Evolutionary conservation across 345 rosid species (phyloP), one percentile per base, ranked within the genome.

Genomic region (Nasturtium officinale): DNA sequence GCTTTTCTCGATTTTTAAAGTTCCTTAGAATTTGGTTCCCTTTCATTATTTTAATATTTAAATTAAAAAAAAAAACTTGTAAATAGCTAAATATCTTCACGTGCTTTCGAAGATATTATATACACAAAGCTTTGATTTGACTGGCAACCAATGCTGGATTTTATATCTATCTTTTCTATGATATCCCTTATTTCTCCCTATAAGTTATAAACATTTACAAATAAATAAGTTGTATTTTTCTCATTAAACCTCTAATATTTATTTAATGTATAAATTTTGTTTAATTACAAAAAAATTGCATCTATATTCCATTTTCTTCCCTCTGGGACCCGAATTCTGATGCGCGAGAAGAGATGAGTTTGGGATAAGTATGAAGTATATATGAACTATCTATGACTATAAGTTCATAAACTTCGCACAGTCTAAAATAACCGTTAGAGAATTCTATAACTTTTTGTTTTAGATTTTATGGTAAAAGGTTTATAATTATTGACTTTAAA

Each of bases 21-120:
- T 69, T 62, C 54, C 63, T 18, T 15, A 54, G 35, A 69, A 56
- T 55, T 55, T 54, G 38, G 69, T 48, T 62, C 20, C 9, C 21
- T 33, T 20, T 46, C 16, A 46, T 4, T 46, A 23, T 46, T 67
- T 69, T 54, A 33, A 55, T 47, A 1, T 1, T 23, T 23, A 23
- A 23, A 23, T 11, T 4, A 55, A 35, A 55, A 72, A n/a, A 37
- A 50, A n/a, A 18, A 16, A 7, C 37, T 55, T 74, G 73, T 30
- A 68, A 75, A 75, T 68, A 75, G 25, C 28, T 26, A 26, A 26
- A 26, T 26, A 26, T 17, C 60, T 70, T 55, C 80, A 70, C 67
- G 61, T 47, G 72, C 76, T 63, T 58, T 62, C 29, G 20, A 56
- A 76, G 61, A 76, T 76, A 69, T 76, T 69, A 62, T 68, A 61